A percentile compares a stretch with the other conserved stretches of the same genome.
Evolutionary conservation across 257 asterid species (phyloP).

Genomic region (Cruciata laevipes): DNA sequence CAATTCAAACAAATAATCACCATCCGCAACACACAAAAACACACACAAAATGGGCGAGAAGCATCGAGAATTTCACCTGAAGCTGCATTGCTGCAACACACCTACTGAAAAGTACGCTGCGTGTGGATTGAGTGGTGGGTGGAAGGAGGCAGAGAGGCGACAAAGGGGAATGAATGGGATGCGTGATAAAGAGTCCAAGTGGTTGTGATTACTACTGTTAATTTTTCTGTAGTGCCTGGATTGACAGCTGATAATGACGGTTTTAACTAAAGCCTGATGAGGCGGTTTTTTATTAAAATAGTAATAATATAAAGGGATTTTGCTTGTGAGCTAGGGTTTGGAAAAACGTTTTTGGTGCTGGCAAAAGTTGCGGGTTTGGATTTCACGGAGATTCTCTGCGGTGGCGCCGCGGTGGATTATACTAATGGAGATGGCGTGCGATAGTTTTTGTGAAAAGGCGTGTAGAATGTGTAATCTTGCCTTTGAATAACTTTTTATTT

Average conservation of each 20-base stretch:
- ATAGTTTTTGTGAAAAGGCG: background rate
- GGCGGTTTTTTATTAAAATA: background rate
- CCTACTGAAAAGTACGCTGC: background rate
- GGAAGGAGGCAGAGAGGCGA: conserved; percentile 4
- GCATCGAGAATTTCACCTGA: conserved; percentile 30
- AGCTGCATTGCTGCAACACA: conserved; percentile 36
- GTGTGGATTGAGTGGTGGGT: conserved; percentile 1
- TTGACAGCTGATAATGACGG: background rate
- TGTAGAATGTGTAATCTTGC: background rate
- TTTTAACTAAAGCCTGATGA: background rate
- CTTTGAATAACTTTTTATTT: background rate
- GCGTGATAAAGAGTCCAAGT: conserved; percentile 8
- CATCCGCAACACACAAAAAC: background rate
- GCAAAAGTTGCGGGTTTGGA: background rate
- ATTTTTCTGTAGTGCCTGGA: background rate
- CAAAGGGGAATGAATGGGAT: background rate
- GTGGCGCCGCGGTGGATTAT: background rate
- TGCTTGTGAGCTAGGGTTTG: background rate
- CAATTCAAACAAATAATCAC: background rate
- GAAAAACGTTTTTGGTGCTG: background rate
- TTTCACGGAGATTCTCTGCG: conserved; percentile 9
- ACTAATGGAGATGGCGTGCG: background rate
- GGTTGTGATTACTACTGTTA: background rate
- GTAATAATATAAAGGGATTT: too few relatives aligned
- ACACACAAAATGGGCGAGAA: background rate